phyloP scores from a whole-genome alignment of 495 filamentous ascomycete species.

The Durotheca rogersii region DNA sequence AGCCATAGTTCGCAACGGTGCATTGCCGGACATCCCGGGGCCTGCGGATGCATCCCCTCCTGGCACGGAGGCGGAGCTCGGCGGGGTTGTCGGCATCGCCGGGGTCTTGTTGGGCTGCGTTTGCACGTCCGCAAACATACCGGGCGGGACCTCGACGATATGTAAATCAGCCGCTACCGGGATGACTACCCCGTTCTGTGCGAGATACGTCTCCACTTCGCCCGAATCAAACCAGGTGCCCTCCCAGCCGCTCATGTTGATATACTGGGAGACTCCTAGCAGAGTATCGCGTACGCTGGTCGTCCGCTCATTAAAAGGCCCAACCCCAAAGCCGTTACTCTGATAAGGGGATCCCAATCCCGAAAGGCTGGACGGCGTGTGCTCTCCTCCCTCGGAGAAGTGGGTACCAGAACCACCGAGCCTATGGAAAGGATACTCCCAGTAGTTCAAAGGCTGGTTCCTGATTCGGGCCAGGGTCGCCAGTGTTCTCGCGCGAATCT shows the following conservation, averaged over 20 bases:
- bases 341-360: constrained; percentile 35
- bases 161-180: constrained; percentile 54
- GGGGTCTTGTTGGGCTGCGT: constrained; percentile 5
- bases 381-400: constrained; percentile 37
- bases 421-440: constrained; percentile 62
- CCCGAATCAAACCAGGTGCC: constrained; percentile 74
- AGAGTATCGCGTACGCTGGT: constrained; percentile 34
- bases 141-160: constrained; percentile 49
- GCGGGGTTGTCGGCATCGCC: constrained; percentile 6
- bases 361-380: constrained; percentile 33
- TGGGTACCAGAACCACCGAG: constrained; percentile 71
- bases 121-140: constrained; percentile 31
- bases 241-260: constrained; percentile 52
- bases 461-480: constrained; percentile 40
- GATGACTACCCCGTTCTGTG: constrained; percentile 58
- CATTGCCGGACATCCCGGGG: neutral
- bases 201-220: constrained; percentile 71
- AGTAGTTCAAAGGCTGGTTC: constrained; percentile 57
- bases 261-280: constrained; percentile 41
- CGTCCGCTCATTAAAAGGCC: constrained; percentile 41
- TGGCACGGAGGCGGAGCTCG: neutral
- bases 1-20: neutral
- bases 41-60: constrained; percentile 1
- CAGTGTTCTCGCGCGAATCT: constrained; percentile 49
- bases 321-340: constrained; percentile 45